Percentiles rank a stretch among this genome's conserved stretches.
phyloP scores from a whole-genome alignment of 176 grass and related monocot genomes.

The Alloteropsis semialata region DNA sequence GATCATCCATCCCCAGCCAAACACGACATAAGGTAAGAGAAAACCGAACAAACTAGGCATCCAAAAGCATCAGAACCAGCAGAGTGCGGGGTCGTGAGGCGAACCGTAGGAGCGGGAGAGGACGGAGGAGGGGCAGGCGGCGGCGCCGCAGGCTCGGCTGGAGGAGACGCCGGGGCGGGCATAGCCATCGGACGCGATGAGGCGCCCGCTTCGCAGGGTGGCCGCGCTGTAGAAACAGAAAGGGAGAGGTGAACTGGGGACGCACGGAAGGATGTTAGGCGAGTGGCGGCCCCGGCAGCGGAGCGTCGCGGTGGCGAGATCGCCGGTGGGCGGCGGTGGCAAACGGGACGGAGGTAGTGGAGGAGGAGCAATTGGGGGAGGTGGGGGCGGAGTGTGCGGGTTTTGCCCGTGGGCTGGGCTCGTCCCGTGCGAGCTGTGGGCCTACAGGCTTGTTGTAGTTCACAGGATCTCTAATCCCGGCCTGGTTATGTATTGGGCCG shows the following conservation, averaged over 20 bases:
- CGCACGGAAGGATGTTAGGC: neutral
- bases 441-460: neutral
- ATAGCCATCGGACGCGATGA: conserved; percentile 18
- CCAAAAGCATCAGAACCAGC: neutral
- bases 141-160: conserved; percentile 17
- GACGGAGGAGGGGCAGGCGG: neutral
- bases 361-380: neutral
- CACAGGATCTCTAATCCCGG: no score
- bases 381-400: neutral
- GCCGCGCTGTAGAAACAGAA: neutral
- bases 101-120: conserved; percentile 6
- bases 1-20: conserved; percentile 7
- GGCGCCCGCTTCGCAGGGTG: neutral
- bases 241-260: neutral
- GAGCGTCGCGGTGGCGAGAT: conserved; percentile 32
- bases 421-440: neutral
- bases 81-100: no score
- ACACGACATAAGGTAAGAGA: neutral
- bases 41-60: neutral
- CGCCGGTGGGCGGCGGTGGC: neutral
- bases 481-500: no score
- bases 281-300: neutral
- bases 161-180: conserved; percentile 7
- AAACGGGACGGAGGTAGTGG: neutral
- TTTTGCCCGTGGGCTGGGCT: neutral